Base-by-base conservation (phyloP, 1,284 basidiomycete genomes). In the Somion occarium region DNA sequence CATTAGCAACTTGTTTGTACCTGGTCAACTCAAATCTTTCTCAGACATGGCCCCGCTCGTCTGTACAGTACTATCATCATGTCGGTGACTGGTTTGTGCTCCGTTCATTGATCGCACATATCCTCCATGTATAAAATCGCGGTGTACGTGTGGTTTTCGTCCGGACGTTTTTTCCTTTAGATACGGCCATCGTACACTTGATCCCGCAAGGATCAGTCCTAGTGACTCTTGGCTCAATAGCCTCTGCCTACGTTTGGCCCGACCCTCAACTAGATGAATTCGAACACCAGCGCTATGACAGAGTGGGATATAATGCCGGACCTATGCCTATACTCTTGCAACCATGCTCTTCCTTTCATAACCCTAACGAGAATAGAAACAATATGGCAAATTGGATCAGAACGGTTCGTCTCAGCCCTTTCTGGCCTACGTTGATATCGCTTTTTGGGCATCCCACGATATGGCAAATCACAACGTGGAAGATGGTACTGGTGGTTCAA, bases 401-500 rank as follows among this genome's bases (percentile, higher is more conserved):
- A 15, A 34, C 15, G 15, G 30, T 34, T 15, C 7, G 7, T 34
- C 7, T 7, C 30, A 34, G 30, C n/a, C 39, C 15, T 1, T 22
- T 1, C 30, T 23, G 30, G 15, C 23, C 7, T 18, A n/a, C 12
- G 26, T 4, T 37, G 5, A 39, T 43, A 3, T 9, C 15, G 22
- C 20, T 13, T 30, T 18, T 5, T 20, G 53, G 48, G 55, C 56
- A 9, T 60, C 56, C 27, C 63, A 64, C 50, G 64, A 66, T 44
- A 61, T 64, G 53, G 58, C 60, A 4, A 64, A 64, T 11, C 54
- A 58, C 18, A 54, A 65, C 46, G 56, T 57, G n/a, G 38, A 46
- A 11, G 53, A 52, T 12, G 63, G 64, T 2, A 63, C 61, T 4
- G 64, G 64, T 12, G 64, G 64, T 3, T 46, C 64, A 5, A 64